Evolutionary conservation across 2,329 filamentous ascomycete species (phyloP), one percentile per base, ranked within the genome.

Genomic region (Neofusicoccum kwambonambiense): DNA sequence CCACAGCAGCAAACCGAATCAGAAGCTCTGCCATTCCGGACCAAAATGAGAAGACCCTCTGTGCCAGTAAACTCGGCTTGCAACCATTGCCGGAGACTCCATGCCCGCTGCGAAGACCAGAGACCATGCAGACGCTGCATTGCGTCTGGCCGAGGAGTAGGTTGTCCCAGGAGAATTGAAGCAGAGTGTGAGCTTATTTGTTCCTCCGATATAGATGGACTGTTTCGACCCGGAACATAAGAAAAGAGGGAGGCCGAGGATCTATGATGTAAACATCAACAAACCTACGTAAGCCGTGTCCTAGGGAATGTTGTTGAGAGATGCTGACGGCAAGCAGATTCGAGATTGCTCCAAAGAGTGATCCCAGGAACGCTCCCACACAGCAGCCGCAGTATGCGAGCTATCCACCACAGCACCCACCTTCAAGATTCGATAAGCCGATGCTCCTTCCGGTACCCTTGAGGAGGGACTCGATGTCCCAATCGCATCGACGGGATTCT

Each of bases 141-240:
- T 34, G 27, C 56, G 42, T 60, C 56, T 37, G 56, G 56, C 31
- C 37, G 56, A 60, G 56, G 39, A 22, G 56, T 60, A 19, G 22
- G 41, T 45, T 9, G 11, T 3, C 7, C 31, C 37, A 39, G 8
- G 11, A 35, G 11, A 60, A 19, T n/a, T 12, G 27, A 22, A n/a
- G 12, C 6, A 7, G 31, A 42, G 9, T 15, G 11, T 22, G 37
- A 27, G 50, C 42, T 60, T 17, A 60, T 27, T 9, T 1, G 11
- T 19, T 39, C 27, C 12, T 34, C 37, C 22, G 39, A 19, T 3
- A 47, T 31, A 60, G 56, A 60, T 19, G 41, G 17, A 47, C n/a
- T 60, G 56, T 22, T 60, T 60, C 15, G 56, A 60, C 11, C 56
- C 56, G 22, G 56, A 60, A 13, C 56, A 60, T n/a, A 60, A 60